phyloP scores from a whole-genome alignment of 495 filamentous ascomycete species.

The Tuber umbilicatum region DNA sequence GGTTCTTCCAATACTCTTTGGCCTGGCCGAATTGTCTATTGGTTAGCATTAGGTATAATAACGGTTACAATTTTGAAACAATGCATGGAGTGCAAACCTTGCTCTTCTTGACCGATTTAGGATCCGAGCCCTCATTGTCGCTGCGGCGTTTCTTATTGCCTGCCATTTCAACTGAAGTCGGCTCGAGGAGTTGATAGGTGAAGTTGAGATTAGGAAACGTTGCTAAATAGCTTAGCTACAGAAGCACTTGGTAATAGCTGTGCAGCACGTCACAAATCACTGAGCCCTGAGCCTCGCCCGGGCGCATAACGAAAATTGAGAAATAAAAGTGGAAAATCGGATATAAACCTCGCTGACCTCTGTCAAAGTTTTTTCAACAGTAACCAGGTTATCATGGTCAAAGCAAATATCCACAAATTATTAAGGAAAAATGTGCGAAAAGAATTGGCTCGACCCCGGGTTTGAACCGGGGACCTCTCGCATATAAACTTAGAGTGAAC shows the following conservation, averaged over 20 bases:
- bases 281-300: background rate
- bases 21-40: constrained; percentile 8
- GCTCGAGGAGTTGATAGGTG: constrained; percentile 9
- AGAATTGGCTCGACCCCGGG: constrained; percentile 32
- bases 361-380: background rate
- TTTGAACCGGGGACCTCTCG: constrained; percentile 39
- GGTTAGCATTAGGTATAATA: constrained; percentile 6
- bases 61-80: background rate
- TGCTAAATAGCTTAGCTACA: background rate
- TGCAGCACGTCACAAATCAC: background rate
- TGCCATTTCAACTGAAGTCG: constrained; percentile 21
- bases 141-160: constrained; percentile 28
- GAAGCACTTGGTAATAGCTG: background rate
- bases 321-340: background rate
- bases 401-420: background rate
- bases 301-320: background rate
- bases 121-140: constrained; percentile 14
- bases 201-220: constrained; percentile 3
- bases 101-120: constrained; percentile 34
- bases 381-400: background rate
- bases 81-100: constrained; percentile 19
- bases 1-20: constrained; percentile 30
- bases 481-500: constrained; percentile 37
- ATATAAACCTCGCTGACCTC: background rate
- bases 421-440: constrained; percentile 8